Conservation (phyloP, 2,329 filamentous ascomycete species). For the Fusarium palustre region DNA sequence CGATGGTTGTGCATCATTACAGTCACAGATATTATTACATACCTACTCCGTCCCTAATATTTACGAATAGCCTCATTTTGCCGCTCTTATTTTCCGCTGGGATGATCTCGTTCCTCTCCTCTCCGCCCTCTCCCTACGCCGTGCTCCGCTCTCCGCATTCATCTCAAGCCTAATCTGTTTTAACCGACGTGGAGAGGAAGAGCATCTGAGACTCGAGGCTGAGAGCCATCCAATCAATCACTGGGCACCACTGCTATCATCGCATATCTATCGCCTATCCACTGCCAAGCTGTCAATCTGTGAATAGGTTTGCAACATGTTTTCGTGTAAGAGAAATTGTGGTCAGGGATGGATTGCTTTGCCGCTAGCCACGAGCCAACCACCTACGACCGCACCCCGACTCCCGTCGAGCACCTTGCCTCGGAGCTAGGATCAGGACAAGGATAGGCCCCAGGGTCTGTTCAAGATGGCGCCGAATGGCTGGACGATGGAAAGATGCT, state of each 20-base stretch:
- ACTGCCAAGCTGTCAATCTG: conserved; percentile 39
- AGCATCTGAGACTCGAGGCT: conserved; percentile 4
- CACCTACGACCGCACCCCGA: conserved; percentile 42
- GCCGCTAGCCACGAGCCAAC: conserved; percentile 40
- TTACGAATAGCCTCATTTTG: conserved; percentile 37
- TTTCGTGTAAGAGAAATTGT: conserved; percentile 54
- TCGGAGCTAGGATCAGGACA: conserved; percentile 28
- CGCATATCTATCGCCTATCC: conserved; percentile 45
- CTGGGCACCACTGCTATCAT: conserved; percentile 19
- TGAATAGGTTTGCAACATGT: conserved; percentile 51
- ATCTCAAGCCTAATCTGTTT: conserved; percentile 38
- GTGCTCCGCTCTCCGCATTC: conserved; percentile 40
- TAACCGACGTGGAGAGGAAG: conserved; percentile 35
- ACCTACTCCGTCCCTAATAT: background rate
- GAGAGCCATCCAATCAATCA: conserved; percentile 40
- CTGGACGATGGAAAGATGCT: conserved; percentile 44
- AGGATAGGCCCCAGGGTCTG: conserved; percentile 24
- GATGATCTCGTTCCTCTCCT: conserved; percentile 9
- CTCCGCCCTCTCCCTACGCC: conserved; percentile 14
- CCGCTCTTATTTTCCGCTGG: conserved; percentile 27
- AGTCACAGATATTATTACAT: background rate
- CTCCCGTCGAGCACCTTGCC: conserved; percentile 21
- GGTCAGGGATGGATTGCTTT: conserved; percentile 36
- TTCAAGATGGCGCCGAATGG: conserved; percentile 38
- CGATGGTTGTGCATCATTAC: background rate